Conservation (phyloP, 2,329 filamentous ascomycete species). For the Aureobasidium lini region DNA sequence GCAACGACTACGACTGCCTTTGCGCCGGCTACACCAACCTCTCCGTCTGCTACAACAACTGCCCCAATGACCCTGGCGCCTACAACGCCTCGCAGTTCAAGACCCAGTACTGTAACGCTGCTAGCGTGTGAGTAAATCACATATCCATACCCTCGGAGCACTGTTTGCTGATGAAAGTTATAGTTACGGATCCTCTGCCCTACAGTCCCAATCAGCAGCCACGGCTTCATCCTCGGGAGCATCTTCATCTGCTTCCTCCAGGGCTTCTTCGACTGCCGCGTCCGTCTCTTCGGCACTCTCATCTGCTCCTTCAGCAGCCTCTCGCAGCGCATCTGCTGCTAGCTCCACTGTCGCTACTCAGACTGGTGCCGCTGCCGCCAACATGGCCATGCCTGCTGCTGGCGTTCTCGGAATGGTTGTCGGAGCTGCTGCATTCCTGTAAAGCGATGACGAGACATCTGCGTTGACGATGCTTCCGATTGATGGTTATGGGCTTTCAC, state of each 20-base stretch:
- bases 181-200: constrained; percentile 11
- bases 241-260: background rate
- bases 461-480: background rate
- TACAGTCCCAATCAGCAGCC: background rate
- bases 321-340: background rate
- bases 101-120: constrained; percentile 14
- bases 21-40: constrained; percentile 45
- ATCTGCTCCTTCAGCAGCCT: background rate
- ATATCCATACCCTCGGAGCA: too few relatives aligned
- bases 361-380: constrained; percentile 11
- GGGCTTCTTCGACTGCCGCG: background rate
- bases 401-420: constrained; percentile 13
- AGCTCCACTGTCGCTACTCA: background rate
- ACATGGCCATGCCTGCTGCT: constrained; percentile 7
- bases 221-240: constrained; percentile 2
- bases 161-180: background rate
- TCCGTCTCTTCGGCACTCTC: background rate
- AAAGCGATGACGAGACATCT: background rate
- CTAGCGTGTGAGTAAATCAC: background rate
- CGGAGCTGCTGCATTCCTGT: constrained; percentile 15
- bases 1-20: constrained; percentile 49
- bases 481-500: background rate
- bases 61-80: constrained; percentile 35
- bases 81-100: constrained; percentile 11
- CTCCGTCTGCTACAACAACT: constrained; percentile 54